These are phyloP conservation scores for Schizothecium vesticola DNA, from an alignment of 495 filamentous ascomycete genomes.

Conservation along the genomic window DNA sequence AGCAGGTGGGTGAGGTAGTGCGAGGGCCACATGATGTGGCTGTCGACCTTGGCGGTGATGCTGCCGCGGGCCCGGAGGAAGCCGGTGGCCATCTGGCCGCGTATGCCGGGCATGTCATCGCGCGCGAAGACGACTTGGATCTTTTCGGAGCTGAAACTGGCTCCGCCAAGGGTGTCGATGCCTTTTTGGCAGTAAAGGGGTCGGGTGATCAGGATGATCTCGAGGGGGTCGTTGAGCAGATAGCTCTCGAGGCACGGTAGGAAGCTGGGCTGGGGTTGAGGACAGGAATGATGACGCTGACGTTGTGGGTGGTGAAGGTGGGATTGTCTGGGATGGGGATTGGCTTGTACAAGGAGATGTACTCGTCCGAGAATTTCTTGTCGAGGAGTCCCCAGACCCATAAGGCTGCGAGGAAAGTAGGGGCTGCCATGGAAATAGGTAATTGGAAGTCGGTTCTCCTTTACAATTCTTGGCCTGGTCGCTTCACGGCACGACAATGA, in stretches of 20 bases:
- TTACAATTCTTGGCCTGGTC: neutral
- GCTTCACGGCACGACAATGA: neutral
- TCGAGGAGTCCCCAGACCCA: constrained; percentile 5
- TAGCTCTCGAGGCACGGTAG: neutral
- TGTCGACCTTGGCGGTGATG: constrained; percentile 3
- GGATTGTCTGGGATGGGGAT: neutral
- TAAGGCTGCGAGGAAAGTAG: neutral
- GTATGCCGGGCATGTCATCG: neutral
- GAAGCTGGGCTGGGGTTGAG: constrained; percentile 5
- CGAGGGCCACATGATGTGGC: neutral
- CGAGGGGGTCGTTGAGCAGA: neutral
- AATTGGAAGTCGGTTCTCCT: too few relatives aligned
- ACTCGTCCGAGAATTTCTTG: neutral
- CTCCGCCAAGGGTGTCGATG: neutral
- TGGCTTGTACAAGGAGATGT: neutral
- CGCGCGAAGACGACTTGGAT: neutral
- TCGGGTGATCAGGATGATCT: neutral
- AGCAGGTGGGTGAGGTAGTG: neutral
- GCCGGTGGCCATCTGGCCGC: constrained; percentile 1
- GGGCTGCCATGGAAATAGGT: neutral
- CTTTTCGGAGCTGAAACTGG: neutral
- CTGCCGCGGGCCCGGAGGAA: neutral
- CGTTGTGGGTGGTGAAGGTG: neutral
- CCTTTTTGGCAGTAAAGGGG: neutral
- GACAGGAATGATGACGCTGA: neutral